Percentiles rank a stretch among this genome's conserved stretches.
Conservation (phyloP, 495 filamentous ascomycete genomes). For the Hyphodiscus hymeniophilus region DNA sequence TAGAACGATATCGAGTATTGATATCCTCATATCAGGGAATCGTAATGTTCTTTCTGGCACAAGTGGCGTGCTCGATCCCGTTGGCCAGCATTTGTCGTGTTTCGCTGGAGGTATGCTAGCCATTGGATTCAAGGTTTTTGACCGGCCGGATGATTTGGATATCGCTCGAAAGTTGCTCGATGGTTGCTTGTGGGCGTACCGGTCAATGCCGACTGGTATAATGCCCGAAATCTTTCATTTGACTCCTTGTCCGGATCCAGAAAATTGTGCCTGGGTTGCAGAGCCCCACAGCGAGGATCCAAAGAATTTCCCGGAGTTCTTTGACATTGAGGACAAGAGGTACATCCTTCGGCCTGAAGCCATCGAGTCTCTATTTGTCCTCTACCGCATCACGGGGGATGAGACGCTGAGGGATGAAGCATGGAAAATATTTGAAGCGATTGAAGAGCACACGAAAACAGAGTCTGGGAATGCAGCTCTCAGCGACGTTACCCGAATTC, state of each 20-base stretch:
- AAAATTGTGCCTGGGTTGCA: slow-evolving; percentile 64
- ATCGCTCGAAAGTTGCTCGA: slow-evolving; percentile 73
- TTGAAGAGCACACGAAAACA: slow-evolving; percentile 52
- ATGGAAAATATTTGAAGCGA: slow-evolving; percentile 68
- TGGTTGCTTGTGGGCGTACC: slow-evolving; percentile 84
- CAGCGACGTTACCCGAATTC: slow-evolving; percentile 38
- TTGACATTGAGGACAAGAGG: slow-evolving; percentile 2
- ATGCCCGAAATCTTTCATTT: slow-evolving; percentile 63
- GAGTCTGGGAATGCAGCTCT: slow-evolving; percentile 51
- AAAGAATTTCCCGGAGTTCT: not conserved
- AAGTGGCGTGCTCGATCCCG: slow-evolving; percentile 23
- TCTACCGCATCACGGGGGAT: slow-evolving; percentile 69
- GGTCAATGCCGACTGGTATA: slow-evolving; percentile 64
- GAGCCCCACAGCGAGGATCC: not conserved
- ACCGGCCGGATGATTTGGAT: slow-evolving; percentile 58
- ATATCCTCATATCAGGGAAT: slow-evolving; percentile 46
- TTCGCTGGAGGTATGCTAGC: slow-evolving; percentile 89
- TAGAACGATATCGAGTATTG: slow-evolving; percentile 33
- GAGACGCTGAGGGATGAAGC: slow-evolving; percentile 56
- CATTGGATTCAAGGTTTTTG: slow-evolving; percentile 68
- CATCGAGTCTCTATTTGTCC: slow-evolving; percentile 65
- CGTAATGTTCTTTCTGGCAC: slow-evolving; percentile 65
- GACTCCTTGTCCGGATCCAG: slow-evolving; percentile 53
- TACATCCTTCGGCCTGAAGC: slow-evolving; percentile 43
- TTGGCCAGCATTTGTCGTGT: slow-evolving; percentile 50